Evolutionary conservation across 179 eudicot genomes (phyloP), one percentile per base, ranked within the genome.

Genomic region (Gypsophila paniculata): DNA sequence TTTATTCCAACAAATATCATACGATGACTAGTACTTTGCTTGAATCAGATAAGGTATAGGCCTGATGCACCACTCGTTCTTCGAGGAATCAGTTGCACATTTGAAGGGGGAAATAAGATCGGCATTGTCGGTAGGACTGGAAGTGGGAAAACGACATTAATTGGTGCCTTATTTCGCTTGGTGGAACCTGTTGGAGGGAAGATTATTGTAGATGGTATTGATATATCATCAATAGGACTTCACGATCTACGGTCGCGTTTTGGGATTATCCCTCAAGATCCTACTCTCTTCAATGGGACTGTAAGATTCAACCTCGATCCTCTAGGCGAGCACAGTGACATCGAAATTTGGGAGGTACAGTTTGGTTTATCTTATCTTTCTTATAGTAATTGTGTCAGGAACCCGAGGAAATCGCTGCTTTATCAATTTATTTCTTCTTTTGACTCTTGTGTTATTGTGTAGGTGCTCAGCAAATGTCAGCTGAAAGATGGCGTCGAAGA

Each of bases 61-160:
- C 73, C 88, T 1, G 90, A 86, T 78, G 61, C 89, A 5, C 94
- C 95, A 22, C 82, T 89, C 14, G 97, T 91, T 71, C 92, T 91
- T 71, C 75, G 83, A 36, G 92, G 97, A 62, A 75, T 91, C 54
- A 87, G 81, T 42, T 91, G 97, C 78, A 89, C 89, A 34, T 85
- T 91, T 74, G 81, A 91, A 85, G 97, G 90, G 76, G 95, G 92
- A 32, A 81, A 91, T 74, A 89, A 82, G 69, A 84, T 91, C 57
- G 96, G 96, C n/a, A 85, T 91, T 49, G 96, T 91, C 76, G 96
- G 96, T 32, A 85, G 91, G 65, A 91, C 97, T 13, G 97, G 95
- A 49, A 89, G 97, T 75, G 97, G 97, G 66, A 91, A 91, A 76
- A 86, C 88, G 12, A 89, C 97, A 15, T 85, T 91, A 0, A 87